Evolutionary conservation across 2,329 filamentous ascomycete genomes (phyloP).

Genomic region (Colletotrichum graminicola): DNA sequence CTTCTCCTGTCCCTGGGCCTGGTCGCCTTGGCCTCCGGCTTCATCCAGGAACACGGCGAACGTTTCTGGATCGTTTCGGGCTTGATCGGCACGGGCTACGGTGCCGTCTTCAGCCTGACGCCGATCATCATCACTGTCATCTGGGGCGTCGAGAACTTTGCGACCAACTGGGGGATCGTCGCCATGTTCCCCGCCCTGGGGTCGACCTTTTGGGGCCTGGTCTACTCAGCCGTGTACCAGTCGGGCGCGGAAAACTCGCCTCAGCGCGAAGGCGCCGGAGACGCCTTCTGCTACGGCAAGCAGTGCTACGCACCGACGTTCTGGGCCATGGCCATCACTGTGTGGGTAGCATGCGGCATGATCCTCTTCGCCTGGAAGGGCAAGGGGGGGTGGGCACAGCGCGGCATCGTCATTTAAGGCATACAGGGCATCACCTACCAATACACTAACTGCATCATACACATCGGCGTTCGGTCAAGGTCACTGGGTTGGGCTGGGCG

Average conservation of each 20-base stretch:
- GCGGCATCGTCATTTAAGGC: slow-evolving; percentile 75
- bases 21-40: slow-evolving; percentile 80
- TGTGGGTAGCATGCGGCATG: slow-evolving; percentile 80
- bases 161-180: slow-evolving; percentile 96
- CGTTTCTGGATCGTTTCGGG: slow-evolving; percentile 90
- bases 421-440: background rate
- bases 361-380: slow-evolving; percentile 88
- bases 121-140: slow-evolving; percentile 97
- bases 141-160: slow-evolving; percentile 99
- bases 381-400: slow-evolving; percentile 77
- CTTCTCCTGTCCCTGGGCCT: slow-evolving; percentile 81
- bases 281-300: slow-evolving; percentile 82
- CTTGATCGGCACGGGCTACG: slow-evolving; percentile 90
- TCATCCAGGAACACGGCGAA: slow-evolving; percentile 78
- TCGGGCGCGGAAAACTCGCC: slow-evolving; percentile 65
- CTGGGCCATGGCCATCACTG: slow-evolving; percentile 86
- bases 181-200: slow-evolving; percentile 91
- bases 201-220: slow-evolving; percentile 87
- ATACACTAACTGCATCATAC: slow-evolving; percentile 13
- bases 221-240: slow-evolving; percentile 89
- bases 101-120: slow-evolving; percentile 88
- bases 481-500: slow-evolving; percentile 13
- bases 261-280: slow-evolving; percentile 53
- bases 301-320: slow-evolving; percentile 85
- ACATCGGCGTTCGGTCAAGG: slow-evolving; percentile 27